Evolutionary conservation across 352 stramenopile genomes (phyloP), one percentile per base, ranked within the genome.

Genomic region (Globisporangium spinosum): DNA sequence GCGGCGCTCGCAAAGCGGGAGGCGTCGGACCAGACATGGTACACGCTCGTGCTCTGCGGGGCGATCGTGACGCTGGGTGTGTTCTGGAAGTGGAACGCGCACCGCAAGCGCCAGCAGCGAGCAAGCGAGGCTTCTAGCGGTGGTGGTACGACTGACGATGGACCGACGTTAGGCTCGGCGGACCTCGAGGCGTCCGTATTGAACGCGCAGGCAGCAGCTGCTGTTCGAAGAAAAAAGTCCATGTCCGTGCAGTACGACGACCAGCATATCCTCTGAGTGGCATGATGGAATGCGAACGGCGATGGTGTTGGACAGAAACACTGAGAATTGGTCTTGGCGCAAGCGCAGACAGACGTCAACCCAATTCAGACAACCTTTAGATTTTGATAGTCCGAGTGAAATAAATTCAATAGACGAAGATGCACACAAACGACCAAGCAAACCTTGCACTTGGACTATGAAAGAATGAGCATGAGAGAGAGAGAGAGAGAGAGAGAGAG

Each of bases 381-480:
- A 17, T 32, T 64, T 62, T 64, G 58, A 35, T 97, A 98, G 22
- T 20, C 55, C 29, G 22, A 22, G 55, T 45, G 55, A 60, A 38
- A 23, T 23, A 35, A n/a, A 60, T 60, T 27, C 55, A 43, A 60
- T 60, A 60, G 55, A 60, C 25, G 27, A 60, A 22, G 29, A n/a
- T 43, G 7, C 15, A 49, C 43, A n/a, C 10, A 49, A n/a, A 13
- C 35, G 35, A 47, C 40, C 40, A 8, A 7, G 3, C 13, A 47
- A 47, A 20, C 3, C 40, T 47, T 47, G 40, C 40, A 47, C 15
- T 20, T 47, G 40, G 9, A 20, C 43, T 49, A 17, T n/a, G 43
- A 22, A 22, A 22, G 43, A 49, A 49, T 22, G 43, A 22, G 29
- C 17, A 10, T 22, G 3, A 10, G 4, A 22, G 43, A 49, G 43